Evolutionary conservation across 805 yeast genomes (phyloP).

Genomic region (Candida parachauliodes): DNA sequence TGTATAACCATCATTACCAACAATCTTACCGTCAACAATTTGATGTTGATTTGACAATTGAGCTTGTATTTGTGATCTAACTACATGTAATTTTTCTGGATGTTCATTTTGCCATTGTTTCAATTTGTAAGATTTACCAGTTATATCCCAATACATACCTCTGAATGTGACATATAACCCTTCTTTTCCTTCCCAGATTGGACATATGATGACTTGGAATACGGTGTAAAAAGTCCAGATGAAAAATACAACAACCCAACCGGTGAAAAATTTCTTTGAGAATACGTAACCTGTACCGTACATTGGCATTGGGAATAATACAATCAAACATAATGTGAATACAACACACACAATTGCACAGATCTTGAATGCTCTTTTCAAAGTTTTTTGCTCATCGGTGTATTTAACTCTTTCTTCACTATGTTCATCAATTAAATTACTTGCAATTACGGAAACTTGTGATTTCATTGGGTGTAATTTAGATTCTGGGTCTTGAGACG

Average conservation of each 20-base stretch:
- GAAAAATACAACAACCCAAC: slow-evolving; percentile 81
- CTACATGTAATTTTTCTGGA: slow-evolving; percentile 74
- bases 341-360: slow-evolving; percentile 60
- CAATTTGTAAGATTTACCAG: slow-evolving; percentile 73
- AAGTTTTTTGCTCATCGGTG: slow-evolving; percentile 49
- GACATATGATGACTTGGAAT: slow-evolving; percentile 61
- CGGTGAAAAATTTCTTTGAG: slow-evolving; percentile 74
- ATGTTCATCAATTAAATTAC: slow-evolving; percentile 29
- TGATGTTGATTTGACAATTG: slow-evolving; percentile 19
- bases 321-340: slow-evolving; percentile 59
- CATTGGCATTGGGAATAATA: slow-evolving; percentile 95
- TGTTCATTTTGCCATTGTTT: slow-evolving; percentile 70
- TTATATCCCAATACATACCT: slow-evolving; percentile 82
- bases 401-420: slow-evolving; percentile 15
- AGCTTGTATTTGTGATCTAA: slow-evolving; percentile 56
- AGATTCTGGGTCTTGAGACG: slow-evolving; percentile 18
- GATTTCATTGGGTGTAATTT: slow-evolving; percentile 34
- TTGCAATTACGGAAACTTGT: slow-evolving; percentile 36
- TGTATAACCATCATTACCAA: slow-evolving; percentile 14
- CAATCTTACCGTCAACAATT: slow-evolving; percentile 24
- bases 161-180: slow-evolving; percentile 62
- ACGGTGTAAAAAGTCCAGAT: slow-evolving; percentile 76
- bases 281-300: slow-evolving; percentile 77
- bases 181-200: slow-evolving; percentile 69
- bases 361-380: slow-evolving; percentile 54